Percentiles rank a stretch among this genome's conserved stretches.
phyloP scores from a whole-genome alignment of 208 protist species.

The Lotmaria passim region DNA sequence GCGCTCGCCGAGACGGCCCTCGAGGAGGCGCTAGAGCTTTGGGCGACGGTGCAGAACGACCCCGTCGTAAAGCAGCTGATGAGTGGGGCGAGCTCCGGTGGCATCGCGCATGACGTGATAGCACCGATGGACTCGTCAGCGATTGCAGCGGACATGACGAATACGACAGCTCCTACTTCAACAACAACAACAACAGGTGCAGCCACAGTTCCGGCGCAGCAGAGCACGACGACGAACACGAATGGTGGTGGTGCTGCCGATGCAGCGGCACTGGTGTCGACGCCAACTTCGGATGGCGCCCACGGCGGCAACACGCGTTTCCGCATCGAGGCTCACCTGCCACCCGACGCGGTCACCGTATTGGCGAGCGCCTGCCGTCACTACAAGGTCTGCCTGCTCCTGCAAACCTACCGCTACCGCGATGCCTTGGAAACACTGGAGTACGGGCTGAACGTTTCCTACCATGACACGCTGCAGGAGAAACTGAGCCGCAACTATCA shows the following conservation, averaged over 20 bases:
- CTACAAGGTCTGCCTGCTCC: slow-evolving; percentile 72
- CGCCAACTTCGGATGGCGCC: slow-evolving; percentile 1
- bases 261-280: neutral
- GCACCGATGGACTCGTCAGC: slow-evolving; percentile 24
- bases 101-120: neutral
- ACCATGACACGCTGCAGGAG: slow-evolving; percentile 76
- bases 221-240: neutral
- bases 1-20: slow-evolving; percentile 73
- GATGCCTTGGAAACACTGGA: slow-evolving; percentile 89
- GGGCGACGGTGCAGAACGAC: slow-evolving; percentile 37
- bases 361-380: slow-evolving; percentile 62
- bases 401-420: slow-evolving; percentile 86
- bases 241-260: neutral
- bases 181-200: too few species aligned
- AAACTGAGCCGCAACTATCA: slow-evolving; percentile 82
- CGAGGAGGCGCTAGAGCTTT: slow-evolving; percentile 51
- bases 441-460: slow-evolving; percentile 60
- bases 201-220: neutral
- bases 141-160: neutral
- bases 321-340: slow-evolving; percentile 40
- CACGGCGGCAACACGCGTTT: slow-evolving; percentile 15
- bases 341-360: slow-evolving; percentile 49
- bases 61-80: slow-evolving; percentile 19
- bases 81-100: neutral
- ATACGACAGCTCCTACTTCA: slow-evolving; percentile 11